phyloP scores from a whole-genome alignment of 768 basidiomycete species.

The Trametes sanguinea region DNA sequence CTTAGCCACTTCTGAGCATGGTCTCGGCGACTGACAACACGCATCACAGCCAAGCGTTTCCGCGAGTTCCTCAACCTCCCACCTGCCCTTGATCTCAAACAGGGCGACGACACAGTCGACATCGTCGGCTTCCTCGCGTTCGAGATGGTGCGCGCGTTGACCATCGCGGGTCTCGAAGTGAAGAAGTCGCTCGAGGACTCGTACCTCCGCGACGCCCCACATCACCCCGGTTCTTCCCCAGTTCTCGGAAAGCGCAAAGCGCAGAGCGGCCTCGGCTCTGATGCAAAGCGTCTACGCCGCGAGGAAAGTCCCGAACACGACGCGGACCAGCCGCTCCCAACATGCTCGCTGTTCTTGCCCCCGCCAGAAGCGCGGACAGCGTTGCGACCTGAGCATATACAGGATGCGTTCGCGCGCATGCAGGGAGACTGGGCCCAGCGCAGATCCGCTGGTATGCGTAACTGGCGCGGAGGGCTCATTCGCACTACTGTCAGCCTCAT shows the following conservation, averaged over 20 bases:
- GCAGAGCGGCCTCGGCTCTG: constrained; percentile 38
- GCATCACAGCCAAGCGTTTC: constrained; percentile 82
- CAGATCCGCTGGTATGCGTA: constrained; percentile 83
- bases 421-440: constrained; percentile 82
- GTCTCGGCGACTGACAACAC: not conserved
- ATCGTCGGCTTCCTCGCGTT: constrained; percentile 97
- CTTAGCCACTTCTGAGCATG: not conserved
- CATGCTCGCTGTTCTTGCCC: constrained; percentile 75
- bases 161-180: constrained; percentile 83
- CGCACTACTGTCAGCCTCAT: constrained; percentile 81
- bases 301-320: constrained; percentile 60
- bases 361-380: constrained; percentile 82
- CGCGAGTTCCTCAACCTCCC: constrained; percentile 92
- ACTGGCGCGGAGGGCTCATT: constrained; percentile 85
- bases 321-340: constrained; percentile 60
- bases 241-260: constrained; percentile 73
- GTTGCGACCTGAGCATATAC: constrained; percentile 81
- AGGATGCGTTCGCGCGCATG: constrained; percentile 90
- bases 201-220: constrained; percentile 57
- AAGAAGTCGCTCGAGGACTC: constrained; percentile 79
- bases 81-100: constrained; percentile 80
- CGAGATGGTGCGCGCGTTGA: constrained; percentile 94
- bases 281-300: constrained; percentile 39
- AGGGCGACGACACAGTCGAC: constrained; percentile 93
- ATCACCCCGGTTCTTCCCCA: constrained; percentile 53